Percentiles rank a stretch among this genome's conserved stretches.
Conservation (phyloP, 352 stramenopile genomes). For the Salisapilia sapeloensis region DNA sequence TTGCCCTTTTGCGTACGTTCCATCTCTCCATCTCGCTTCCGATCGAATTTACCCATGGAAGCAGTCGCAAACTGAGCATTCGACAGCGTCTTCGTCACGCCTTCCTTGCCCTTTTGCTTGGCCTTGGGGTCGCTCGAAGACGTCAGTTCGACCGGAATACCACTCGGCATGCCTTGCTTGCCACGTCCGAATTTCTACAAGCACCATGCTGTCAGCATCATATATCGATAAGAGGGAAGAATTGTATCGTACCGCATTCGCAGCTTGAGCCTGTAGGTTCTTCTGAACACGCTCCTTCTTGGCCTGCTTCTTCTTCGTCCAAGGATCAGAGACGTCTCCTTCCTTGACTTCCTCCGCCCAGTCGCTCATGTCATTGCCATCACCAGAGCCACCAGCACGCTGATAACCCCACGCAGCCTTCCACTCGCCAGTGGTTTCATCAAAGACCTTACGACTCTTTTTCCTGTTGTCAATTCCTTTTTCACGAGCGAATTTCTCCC, state of each 20-base stretch:
- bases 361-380: constrained; percentile 81
- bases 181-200: constrained; percentile 35
- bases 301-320: constrained; percentile 84
- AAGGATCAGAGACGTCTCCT: constrained; percentile 88
- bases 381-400: too few relatives aligned
- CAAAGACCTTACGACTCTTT: constrained; percentile 91
- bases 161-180: constrained; percentile 49
- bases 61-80: constrained; percentile 88
- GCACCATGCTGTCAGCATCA: not conserved
- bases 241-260: constrained; percentile 20
- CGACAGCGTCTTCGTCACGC: constrained; percentile 71
- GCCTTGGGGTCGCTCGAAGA: constrained; percentile 43
- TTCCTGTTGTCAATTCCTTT: constrained; percentile 97
- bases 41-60: constrained; percentile 91
- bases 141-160: constrained; percentile 85
- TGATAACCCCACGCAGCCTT: constrained; percentile 88
- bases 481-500: constrained; percentile 97
- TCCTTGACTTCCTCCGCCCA: constrained; percentile 90
- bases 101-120: constrained; percentile 82
- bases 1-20: constrained; percentile 80
- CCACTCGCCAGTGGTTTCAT: constrained; percentile 91
- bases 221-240: not conserved
- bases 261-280: constrained; percentile 78
- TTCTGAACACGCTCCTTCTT: constrained; percentile 87
- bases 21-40: constrained; percentile 83